phyloP scores from a whole-genome alignment of 2,329 filamentous ascomycete species.

The Chlorencoelia australis region DNA sequence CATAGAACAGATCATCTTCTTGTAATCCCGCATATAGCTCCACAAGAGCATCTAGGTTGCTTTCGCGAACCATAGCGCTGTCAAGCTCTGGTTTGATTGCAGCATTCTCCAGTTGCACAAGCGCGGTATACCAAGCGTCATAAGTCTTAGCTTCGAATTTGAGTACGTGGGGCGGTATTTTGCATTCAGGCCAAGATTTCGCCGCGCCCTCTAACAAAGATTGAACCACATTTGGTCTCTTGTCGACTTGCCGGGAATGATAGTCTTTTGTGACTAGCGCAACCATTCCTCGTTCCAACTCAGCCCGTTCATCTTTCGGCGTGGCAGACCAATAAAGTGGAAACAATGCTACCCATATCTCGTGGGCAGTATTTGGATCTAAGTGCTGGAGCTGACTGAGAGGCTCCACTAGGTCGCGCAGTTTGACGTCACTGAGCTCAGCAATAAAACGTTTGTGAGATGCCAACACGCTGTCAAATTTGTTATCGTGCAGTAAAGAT shows the following conservation, averaged over 20 bases:
- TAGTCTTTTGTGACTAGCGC: conserved; percentile 87
- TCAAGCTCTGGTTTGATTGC: conserved; percentile 72
- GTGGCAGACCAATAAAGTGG: conserved; percentile 89
- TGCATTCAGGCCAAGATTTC: conserved; percentile 75
- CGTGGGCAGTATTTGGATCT: conserved; percentile 70
- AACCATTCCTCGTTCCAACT: conserved; percentile 88
- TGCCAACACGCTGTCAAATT: conserved; percentile 68
- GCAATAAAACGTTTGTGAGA: conserved; percentile 74
- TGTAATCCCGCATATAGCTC: conserved; percentile 84
- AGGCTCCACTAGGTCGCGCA: conserved; percentile 82
- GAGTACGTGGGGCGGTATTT: conserved; percentile 89
- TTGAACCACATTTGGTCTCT: conserved; percentile 89
- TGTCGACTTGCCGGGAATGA: conserved; percentile 87
- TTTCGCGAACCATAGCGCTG: conserved; percentile 76
- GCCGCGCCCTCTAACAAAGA: conserved; percentile 83
- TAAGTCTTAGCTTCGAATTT: conserved; percentile 93
- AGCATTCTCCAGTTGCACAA: conserved; percentile 81
- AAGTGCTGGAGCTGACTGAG: conserved; percentile 86
- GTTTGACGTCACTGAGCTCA: conserved; percentile 76
- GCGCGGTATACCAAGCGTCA: conserved; percentile 93
- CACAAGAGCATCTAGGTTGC: conserved; percentile 89
- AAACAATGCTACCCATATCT: conserved; percentile 86
- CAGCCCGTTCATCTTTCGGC: conserved; percentile 75
- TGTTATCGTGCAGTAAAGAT: conserved; percentile 68
- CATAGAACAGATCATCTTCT: conserved; percentile 96